Conservation (phyloP, 2,329 filamentous ascomycete species). For the Pyricularia sp. region DNA sequence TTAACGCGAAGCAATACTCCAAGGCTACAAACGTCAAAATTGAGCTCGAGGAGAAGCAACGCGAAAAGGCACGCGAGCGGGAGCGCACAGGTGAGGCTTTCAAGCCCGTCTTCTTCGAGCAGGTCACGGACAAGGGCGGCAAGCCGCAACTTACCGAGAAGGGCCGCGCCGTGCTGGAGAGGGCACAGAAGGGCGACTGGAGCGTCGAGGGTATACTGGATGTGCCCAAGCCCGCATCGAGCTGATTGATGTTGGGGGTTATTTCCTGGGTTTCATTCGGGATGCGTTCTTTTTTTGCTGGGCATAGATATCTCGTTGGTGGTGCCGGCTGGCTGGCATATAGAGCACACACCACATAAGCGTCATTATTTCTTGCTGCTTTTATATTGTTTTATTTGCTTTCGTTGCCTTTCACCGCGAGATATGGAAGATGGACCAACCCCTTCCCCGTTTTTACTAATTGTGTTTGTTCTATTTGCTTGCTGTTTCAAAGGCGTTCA, state of each 20-base stretch:
- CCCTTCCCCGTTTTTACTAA: neutral
- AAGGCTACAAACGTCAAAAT: conserved; percentile 82
- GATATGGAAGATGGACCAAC: neutral
- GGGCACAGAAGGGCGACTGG: conserved; percentile 45
- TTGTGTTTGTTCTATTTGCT: neutral
- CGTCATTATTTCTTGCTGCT: neutral
- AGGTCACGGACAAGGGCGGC: conserved; percentile 44
- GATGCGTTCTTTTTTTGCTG: neutral
- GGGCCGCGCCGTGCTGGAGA: conserved; percentile 38
- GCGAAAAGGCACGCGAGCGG: conserved; percentile 73
- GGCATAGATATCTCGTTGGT: neutral
- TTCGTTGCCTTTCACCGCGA: neutral
- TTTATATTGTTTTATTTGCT: neutral
- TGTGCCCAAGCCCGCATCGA: conserved; percentile 1
- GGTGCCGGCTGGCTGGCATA: neutral
- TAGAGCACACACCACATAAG: neutral
- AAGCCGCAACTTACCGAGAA: conserved; percentile 46
- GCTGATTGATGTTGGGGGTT: neutral
- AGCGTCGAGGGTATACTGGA: conserved; percentile 18
- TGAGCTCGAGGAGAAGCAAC: conserved; percentile 83
- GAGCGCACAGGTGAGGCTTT: conserved; percentile 62
- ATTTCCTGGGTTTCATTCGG: neutral
- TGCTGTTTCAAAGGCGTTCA: neutral
- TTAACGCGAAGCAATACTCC: conserved; percentile 70
- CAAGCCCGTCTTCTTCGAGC: conserved; percentile 81